Percentiles rank a stretch among this genome's conserved stretches.
These are phyloP conservation scores for Backusella tarrabulga DNA, from an alignment of 192 early-diverging fungal genomes.

Conservation along the genomic window DNA sequence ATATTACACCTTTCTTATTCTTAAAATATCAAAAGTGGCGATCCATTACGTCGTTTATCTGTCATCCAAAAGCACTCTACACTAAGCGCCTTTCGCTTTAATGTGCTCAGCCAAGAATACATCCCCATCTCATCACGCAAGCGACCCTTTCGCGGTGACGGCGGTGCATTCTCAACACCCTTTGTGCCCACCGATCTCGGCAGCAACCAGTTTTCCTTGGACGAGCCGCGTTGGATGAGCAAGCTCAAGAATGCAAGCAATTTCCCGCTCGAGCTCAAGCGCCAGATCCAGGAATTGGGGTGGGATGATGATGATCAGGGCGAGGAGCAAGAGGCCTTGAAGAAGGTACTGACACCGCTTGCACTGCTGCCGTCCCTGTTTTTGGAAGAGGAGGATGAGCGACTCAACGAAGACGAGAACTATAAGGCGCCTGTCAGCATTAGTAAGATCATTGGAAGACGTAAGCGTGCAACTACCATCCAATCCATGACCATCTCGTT, in stretches of 20 bases:
- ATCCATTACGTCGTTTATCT: constrained; percentile 35
- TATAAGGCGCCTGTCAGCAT: background rate
- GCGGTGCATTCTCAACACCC: constrained; percentile 44
- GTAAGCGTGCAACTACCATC: constrained; percentile 35
- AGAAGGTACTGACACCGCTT: constrained; percentile 46
- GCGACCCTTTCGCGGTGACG: constrained; percentile 46
- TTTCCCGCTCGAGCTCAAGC: constrained; percentile 47
- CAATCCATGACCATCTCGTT: constrained; percentile 45
- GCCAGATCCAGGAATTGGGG: constrained; percentile 49
- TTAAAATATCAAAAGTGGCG: constrained; percentile 23
- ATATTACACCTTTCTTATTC: background rate
- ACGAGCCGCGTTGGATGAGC: constrained; percentile 49
- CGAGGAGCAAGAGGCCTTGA: constrained; percentile 41
- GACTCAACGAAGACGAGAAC: constrained; percentile 18
- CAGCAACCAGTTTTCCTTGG: constrained; percentile 48
- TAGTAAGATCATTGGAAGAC: constrained; percentile 17
- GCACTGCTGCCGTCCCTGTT: constrained; percentile 48
- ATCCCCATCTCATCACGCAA: constrained; percentile 44
- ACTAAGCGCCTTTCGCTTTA: constrained; percentile 47
- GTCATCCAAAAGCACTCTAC: constrained; percentile 44
- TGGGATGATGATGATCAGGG: constrained; percentile 52
- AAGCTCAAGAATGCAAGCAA: constrained; percentile 47
- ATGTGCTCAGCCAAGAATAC: constrained; percentile 44
- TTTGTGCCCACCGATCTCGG: constrained; percentile 55
- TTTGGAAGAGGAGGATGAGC: constrained; percentile 44